Percentiles rank a stretch among this genome's conserved stretches.
phyloP scores from a whole-genome alignment of 768 basidiomycete genomes.

The Amanita pseudoporphyria region DNA sequence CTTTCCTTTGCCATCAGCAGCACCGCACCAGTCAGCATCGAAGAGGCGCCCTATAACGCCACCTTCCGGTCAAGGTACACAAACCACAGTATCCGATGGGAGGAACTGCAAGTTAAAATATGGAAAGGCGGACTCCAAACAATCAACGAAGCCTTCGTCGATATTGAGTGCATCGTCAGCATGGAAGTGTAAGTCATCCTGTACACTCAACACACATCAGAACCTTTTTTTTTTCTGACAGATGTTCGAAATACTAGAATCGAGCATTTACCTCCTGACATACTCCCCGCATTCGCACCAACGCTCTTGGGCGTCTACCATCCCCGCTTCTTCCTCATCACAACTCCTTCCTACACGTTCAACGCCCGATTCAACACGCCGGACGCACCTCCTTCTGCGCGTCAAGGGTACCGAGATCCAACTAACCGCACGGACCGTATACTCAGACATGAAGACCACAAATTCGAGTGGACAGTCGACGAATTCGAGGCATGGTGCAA shows the following conservation, averaged over 20 bases:
- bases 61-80: slow-evolving; percentile 17
- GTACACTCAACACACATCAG: slow-evolving; percentile 1
- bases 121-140: slow-evolving; percentile 70
- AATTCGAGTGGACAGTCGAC: slow-evolving; percentile 79
- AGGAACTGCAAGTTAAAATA: slow-evolving; percentile 50
- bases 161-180: slow-evolving; percentile 62
- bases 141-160: slow-evolving; percentile 56
- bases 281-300: slow-evolving; percentile 57
- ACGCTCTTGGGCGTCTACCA: slow-evolving; percentile 70
- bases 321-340: slow-evolving; percentile 64
- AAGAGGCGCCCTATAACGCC: slow-evolving; percentile 15
- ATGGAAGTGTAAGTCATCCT: slow-evolving; percentile 63
- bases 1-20: slow-evolving; percentile 44
- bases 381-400: slow-evolving; percentile 28
- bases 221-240: background rate
- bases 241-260: slow-evolving; percentile 36
- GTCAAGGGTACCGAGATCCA: slow-evolving; percentile 59
- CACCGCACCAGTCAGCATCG: slow-evolving; percentile 31
- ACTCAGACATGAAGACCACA: slow-evolving; percentile 79
- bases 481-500: slow-evolving; percentile 66
- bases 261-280: slow-evolving; percentile 59
- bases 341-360: slow-evolving; percentile 81
- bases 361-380: slow-evolving; percentile 67
- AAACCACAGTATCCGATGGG: slow-evolving; percentile 47
- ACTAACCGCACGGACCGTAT: slow-evolving; percentile 63